Evolutionary conservation across 2,329 filamentous ascomycete genomes (phyloP).

Genomic region (Alternaria rosae): DNA sequence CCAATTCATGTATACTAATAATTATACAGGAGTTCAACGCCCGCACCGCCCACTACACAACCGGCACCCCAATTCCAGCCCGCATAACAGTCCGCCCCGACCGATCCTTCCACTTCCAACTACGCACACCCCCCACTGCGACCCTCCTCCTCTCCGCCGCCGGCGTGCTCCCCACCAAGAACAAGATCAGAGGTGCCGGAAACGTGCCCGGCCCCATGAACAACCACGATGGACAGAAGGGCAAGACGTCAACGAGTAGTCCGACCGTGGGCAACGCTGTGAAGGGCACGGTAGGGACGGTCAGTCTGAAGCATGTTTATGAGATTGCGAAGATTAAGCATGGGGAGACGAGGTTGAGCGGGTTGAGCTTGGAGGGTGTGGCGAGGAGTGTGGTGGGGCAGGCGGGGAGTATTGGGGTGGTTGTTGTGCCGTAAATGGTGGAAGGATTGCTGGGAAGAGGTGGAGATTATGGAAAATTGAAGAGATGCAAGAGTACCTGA

Average conservation of each 20-base stretch:
- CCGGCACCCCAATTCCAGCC: constrained; percentile 87
- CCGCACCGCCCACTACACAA: constrained; percentile 80
- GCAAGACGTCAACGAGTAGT: constrained; percentile 41
- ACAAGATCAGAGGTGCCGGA: constrained; percentile 75
- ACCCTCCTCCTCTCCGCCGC: constrained; percentile 87
- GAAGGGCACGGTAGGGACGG: constrained; percentile 78
- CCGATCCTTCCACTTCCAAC: constrained; percentile 89
- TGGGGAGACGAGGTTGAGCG: constrained; percentile 56
- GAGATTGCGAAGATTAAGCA: constrained; percentile 98
- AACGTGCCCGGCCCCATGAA: constrained; percentile 58
- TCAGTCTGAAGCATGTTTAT: constrained; percentile 94
- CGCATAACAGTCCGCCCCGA: constrained; percentile 92
- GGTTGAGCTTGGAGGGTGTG: constrained; percentile 85
- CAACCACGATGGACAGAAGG: constrained; percentile 49
- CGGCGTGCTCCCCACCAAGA: constrained; percentile 75
- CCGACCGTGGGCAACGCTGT: constrained; percentile 65
- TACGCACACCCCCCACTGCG: constrained; percentile 93
- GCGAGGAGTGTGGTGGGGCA: constrained; percentile 72
- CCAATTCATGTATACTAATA: background rate
- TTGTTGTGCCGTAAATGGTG: constrained; percentile 55
- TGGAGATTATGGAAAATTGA: background rate
- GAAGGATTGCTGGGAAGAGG: background rate
- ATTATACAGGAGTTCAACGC: constrained; percentile 90
- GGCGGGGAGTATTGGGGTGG: constrained; percentile 59
- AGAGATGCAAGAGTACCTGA: background rate